Conservation (phyloP, 306 rosid species). For the Fagus crenata region DNA sequence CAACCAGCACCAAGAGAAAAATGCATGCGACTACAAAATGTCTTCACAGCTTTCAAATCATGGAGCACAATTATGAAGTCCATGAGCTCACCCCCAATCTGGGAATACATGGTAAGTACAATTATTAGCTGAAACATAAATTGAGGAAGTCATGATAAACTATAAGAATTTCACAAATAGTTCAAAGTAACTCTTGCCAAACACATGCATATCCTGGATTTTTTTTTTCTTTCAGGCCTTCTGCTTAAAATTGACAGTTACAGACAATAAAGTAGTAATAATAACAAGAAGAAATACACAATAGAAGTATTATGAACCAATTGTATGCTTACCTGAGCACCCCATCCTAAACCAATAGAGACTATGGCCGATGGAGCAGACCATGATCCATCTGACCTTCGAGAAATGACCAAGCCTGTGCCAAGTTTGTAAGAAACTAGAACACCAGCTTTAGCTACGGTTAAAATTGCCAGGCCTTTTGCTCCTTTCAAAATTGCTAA, state of each 20-base stretch:
- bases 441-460: constrained; percentile 89
- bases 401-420: constrained; percentile 92
- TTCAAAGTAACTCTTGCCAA: not conserved
- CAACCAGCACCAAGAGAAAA: constrained; percentile 97
- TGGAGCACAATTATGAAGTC: constrained; percentile 89
- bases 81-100: constrained; percentile 95
- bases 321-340: constrained; percentile 75
- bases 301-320: constrained; percentile 1
- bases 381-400: constrained; percentile 95
- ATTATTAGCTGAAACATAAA: constrained; percentile 22
- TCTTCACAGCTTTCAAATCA: constrained; percentile 81
- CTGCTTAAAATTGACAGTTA: not conserved
- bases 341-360: constrained; percentile 97
- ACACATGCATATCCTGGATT: not conserved
- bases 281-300: not conserved
- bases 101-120: constrained; percentile 29
- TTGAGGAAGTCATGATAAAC: constrained; percentile 5
- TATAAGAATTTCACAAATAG: not conserved
- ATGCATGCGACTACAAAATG: constrained; percentile 95
- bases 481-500: constrained; percentile 72
- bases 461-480: constrained; percentile 88
- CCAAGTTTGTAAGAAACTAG: constrained; percentile 87
- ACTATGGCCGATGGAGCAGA: constrained; percentile 97
- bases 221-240: too few species aligned
- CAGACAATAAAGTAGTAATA: not conserved